Percentiles rank a stretch among this genome's conserved stretches.
These are phyloP conservation scores for Capsella bursapastoris DNA, from an alignment of 345 rosid genomes.

Conservation along the genomic window DNA sequence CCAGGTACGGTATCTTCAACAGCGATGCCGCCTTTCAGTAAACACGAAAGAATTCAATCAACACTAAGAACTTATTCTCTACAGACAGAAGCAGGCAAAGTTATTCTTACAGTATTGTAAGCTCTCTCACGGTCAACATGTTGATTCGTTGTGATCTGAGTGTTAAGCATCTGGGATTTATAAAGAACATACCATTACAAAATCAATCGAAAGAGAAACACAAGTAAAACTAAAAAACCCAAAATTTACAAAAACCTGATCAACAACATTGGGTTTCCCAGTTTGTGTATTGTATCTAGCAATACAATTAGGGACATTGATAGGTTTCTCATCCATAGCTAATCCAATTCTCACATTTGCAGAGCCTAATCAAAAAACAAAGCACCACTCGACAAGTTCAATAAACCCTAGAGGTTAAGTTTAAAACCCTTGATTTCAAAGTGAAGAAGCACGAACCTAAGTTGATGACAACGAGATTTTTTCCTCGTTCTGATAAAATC, in stretches of 20 bases:
- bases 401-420: background rate
- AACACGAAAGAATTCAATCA: background rate
- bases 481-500: constrained; percentile 83
- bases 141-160: constrained; percentile 76
- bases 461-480: constrained; percentile 83
- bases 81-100: constrained; percentile 14
- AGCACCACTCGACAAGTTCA: background rate
- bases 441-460: constrained; percentile 52
- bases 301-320: constrained; percentile 75
- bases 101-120: constrained; percentile 68
- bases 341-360: constrained; percentile 78
- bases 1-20: constrained; percentile 85
- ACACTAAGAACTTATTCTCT: background rate
- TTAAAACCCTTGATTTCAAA: background rate
- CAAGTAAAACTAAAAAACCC: background rate
- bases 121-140: constrained; percentile 85
- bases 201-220: background rate
- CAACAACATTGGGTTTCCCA: constrained; percentile 58
- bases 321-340: constrained; percentile 78
- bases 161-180: constrained; percentile 64
- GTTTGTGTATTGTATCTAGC: constrained; percentile 62
- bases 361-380: constrained; percentile 54
- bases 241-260: constrained; percentile 60
- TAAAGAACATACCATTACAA: constrained; percentile 11
- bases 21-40: constrained; percentile 69